Percentiles rank a stretch among this genome's conserved stretches.
Evolutionary conservation across 2,329 filamentous ascomycete species (phyloP).

Genomic region (Helotiales sp.): DNA sequence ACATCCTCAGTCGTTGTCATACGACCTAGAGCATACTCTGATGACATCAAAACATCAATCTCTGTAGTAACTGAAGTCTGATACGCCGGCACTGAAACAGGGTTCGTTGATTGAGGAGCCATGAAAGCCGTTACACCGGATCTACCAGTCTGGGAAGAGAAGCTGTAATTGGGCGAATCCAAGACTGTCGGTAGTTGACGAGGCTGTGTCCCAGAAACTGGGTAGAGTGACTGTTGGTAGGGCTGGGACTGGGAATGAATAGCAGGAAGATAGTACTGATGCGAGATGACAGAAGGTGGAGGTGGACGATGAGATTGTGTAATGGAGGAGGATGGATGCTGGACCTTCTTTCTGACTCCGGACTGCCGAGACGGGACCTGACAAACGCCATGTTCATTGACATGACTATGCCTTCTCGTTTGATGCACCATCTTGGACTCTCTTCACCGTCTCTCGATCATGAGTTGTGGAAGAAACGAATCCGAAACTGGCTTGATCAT

Average conservation of each 20-base stretch:
- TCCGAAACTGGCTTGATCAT: not conserved
- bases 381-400: not conserved
- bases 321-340: not conserved
- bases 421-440: not conserved
- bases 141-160: too few species aligned
- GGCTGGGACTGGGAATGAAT: too few species aligned
- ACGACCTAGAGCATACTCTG: not conserved
- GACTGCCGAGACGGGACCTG: not conserved
- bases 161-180: not conserved
- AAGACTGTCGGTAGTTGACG: not conserved
- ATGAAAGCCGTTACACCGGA: not conserved
- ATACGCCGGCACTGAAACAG: not conserved
- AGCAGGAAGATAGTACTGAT: too few species aligned
- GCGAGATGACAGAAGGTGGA: not conserved
- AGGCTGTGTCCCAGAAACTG: not conserved
- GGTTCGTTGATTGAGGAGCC: not conserved
- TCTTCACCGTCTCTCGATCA: not conserved
- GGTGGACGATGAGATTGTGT: not conserved
- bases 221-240: too few species aligned
- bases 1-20: not conserved
- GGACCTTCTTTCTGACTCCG: not conserved
- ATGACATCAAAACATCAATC: not conserved
- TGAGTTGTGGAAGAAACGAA: too few species aligned
- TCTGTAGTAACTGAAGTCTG: not conserved
- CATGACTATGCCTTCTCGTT: not conserved